A percentile compares a stretch with the other conserved stretches of the same genome.
Conservation (phyloP, 495 filamentous ascomycete species). For the Aspergillus ostianus region DNA sequence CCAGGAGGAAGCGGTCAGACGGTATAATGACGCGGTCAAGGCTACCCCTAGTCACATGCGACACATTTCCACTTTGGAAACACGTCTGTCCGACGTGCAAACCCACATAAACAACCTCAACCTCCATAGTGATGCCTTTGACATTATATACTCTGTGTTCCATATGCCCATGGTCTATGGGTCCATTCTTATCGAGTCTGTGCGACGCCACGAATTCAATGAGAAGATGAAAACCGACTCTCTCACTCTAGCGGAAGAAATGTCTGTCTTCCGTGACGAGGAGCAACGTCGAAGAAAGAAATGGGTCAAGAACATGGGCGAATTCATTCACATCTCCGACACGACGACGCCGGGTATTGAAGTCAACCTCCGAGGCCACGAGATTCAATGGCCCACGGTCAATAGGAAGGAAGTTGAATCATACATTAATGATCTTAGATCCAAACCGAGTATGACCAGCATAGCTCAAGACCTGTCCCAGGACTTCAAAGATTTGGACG, state of each 20-base stretch:
- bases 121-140: constrained; percentile 68
- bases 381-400: constrained; percentile 70
- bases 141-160: constrained; percentile 70
- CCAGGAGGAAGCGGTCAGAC: constrained; percentile 63
- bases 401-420: constrained; percentile 54
- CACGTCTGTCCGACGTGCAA: constrained; percentile 66
- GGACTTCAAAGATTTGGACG: constrained; percentile 59
- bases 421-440: constrained; percentile 52
- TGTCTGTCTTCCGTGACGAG: constrained; percentile 85
- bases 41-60: constrained; percentile 71
- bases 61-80: constrained; percentile 73
- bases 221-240: constrained; percentile 86
- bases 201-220: constrained; percentile 83
- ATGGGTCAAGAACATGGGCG: constrained; percentile 80
- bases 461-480: constrained; percentile 61
- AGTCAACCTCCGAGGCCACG: constrained; percentile 79
- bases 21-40: constrained; percentile 57
- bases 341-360: constrained; percentile 74
- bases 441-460: constrained; percentile 40
- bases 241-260: constrained; percentile 81
- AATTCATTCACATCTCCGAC: constrained; percentile 54
- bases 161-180: constrained; percentile 87
- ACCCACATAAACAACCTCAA: constrained; percentile 67
- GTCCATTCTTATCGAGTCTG: constrained; percentile 78
- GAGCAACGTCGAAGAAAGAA: constrained; percentile 84